phyloP scores from a whole-genome alignment of 2,329 filamentous ascomycete species.

The Zarea fungicola region DNA sequence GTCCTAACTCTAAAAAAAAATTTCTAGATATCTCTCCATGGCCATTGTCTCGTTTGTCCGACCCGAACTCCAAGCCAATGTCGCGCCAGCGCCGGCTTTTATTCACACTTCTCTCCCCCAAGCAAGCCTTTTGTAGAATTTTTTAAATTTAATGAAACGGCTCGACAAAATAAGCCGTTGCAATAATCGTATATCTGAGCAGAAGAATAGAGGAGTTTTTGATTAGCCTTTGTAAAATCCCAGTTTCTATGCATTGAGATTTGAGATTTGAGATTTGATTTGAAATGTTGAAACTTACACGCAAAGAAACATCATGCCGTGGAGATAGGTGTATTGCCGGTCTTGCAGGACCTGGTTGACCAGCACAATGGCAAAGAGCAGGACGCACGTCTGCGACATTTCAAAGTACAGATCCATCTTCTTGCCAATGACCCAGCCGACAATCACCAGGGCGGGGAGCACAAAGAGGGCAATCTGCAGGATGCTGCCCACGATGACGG shows the following conservation, averaged over 20 bases:
- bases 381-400: slow-evolving; percentile 16
- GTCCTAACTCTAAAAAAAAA: background rate
- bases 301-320: slow-evolving; percentile 15
- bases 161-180: slow-evolving; percentile 8
- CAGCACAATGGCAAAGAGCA: slow-evolving; percentile 15
- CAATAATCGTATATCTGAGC: slow-evolving; percentile 11
- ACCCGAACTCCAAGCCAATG: slow-evolving; percentile 8
- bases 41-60: slow-evolving; percentile 15
- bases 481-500: slow-evolving; percentile 17
- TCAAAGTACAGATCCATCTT: slow-evolving; percentile 16
- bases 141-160: slow-evolving; percentile 10
- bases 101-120: background rate
- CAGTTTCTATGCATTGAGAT: too few relatives aligned
- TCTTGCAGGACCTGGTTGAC: slow-evolving; percentile 17
- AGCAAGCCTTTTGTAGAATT: slow-evolving; percentile 6
- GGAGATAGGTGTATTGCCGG: slow-evolving; percentile 16
- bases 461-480: slow-evolving; percentile 17
- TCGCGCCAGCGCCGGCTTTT: background rate
- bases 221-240: too few relatives aligned
- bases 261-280: too few relatives aligned
- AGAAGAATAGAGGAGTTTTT: background rate
- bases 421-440: slow-evolving; percentile 13
- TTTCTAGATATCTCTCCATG: slow-evolving; percentile 15
- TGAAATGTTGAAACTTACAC: slow-evolving; percentile 10
- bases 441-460: slow-evolving; percentile 13